phyloP scores from a whole-genome alignment of 495 filamentous ascomycete species.

The Talaromyces ruber region DNA sequence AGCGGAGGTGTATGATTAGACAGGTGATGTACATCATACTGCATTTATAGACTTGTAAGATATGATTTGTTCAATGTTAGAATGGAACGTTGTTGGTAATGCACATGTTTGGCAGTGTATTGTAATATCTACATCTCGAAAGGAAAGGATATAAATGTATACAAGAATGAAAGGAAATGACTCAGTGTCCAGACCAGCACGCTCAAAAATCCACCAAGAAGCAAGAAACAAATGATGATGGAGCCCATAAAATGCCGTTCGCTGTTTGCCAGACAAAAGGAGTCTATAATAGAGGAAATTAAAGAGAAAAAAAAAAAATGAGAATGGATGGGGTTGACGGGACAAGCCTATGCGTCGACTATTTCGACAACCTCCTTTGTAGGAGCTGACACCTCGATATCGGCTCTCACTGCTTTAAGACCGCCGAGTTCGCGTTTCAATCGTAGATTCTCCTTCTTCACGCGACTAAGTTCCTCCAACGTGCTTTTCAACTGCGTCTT shows the following conservation, averaged over 20 bases:
- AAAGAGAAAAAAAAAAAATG: not conserved
- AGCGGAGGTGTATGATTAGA: not conserved
- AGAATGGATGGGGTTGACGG: not conserved
- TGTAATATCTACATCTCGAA: constrained; percentile 8
- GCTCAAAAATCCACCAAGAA: not conserved
- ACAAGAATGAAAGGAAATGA: constrained; percentile 6
- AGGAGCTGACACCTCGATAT: constrained; percentile 20
- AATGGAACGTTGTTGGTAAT: not conserved
- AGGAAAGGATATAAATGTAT: constrained; percentile 6
- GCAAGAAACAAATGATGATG: not conserved
- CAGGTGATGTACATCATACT: not conserved
- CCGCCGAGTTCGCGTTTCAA: constrained; percentile 52
- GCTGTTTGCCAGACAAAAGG: not conserved
- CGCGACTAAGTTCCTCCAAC: constrained; percentile 57
- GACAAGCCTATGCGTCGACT: not conserved
- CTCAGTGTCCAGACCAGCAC: constrained; percentile 5
- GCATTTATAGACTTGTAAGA: not conserved
- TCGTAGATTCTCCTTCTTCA: constrained; percentile 73
- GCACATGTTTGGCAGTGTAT: not conserved
- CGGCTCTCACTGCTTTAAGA: constrained; percentile 35
- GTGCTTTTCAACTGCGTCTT: constrained; percentile 55
- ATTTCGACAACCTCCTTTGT: not conserved
- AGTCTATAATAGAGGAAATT: not conserved
- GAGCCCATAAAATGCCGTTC: not conserved
- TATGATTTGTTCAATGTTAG: not conserved